Base-by-base conservation (phyloP, 1,284 basidiomycete genomes). In the Ceratorhiza oryzae-sativae region DNA sequence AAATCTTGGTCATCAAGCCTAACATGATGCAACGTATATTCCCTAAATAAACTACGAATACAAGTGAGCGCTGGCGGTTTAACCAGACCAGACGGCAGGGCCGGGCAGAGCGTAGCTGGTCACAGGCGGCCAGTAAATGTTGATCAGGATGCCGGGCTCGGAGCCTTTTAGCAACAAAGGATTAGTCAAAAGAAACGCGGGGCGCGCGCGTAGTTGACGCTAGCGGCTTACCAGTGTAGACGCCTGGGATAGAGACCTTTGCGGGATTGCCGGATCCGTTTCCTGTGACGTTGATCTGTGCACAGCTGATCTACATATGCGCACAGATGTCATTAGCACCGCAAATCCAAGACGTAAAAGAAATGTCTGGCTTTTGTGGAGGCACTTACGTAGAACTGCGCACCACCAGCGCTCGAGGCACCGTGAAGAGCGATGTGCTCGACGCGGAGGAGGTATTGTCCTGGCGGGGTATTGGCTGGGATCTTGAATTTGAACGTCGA, bases 211-310 rank as follows among this genome's bases (percentile, higher is more conserved):
- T 55, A 12, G 23, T 1, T 13, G 6, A 1, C 4, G 20, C 62
- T n/a, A n/a, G n/a, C n/a, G n/a, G 51, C 36, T 39, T 76, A 39
- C 81, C 74, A 23, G 78, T 77, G 39, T 81, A 80, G 71, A 83
- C 82, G 70, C 82, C 82, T n/a, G 82, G 81, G 71, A 83, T 82
- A 55, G 82, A 80, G 23, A 83, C 82, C 73, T 83, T 83, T 13
- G 77, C 61, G 8, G 82, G 82, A 72, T 78, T 82, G 1, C 79
- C 82, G 51, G 76, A 76, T 48, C 82, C 82, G 48, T 80, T 79
- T 13, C 81, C 81, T 23, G 81, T 82, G 41, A 83, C 71, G 27
- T 73, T 78, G 71, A 83, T 81, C 71, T 83, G 82, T 30, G 81
- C 82, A 71, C 82, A 83, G 62, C 81, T 81, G 68, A 83, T 80